Evolutionary conservation across 371 early-diverging fungal species (phyloP).

Genomic region (Mucor indicus): DNA sequence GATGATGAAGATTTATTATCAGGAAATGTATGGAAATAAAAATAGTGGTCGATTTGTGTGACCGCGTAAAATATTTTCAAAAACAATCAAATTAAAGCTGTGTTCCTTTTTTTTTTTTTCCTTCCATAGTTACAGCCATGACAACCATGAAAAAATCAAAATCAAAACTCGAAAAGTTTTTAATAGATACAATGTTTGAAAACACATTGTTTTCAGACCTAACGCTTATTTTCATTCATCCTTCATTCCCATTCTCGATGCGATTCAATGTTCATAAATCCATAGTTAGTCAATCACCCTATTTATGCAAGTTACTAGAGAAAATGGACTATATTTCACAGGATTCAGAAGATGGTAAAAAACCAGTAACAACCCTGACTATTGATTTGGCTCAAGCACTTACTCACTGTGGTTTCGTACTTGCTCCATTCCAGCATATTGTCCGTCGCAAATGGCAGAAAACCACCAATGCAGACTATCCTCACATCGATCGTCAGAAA

Average conservation of each 20-base stretch:
- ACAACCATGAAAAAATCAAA: constrained; percentile 36
- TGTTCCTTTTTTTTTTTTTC: too few relatives aligned
- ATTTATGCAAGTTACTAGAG: constrained; percentile 23
- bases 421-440: constrained; percentile 46
- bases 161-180: constrained; percentile 55
- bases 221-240: constrained; percentile 32
- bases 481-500: constrained; percentile 2
- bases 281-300: constrained; percentile 41
- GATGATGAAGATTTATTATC: constrained; percentile 10
- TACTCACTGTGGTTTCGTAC: constrained; percentile 28
- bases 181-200: constrained; percentile 39
- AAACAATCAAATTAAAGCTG: too few relatives aligned
- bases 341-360: background rate
- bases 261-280: constrained; percentile 43
- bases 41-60: too few relatives aligned
- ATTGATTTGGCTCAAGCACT: constrained; percentile 35
- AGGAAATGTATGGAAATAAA: constrained; percentile 17
- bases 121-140: background rate
- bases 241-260: constrained; percentile 39
- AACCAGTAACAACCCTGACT: constrained; percentile 13
- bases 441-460: constrained; percentile 43
- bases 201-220: constrained; percentile 37
- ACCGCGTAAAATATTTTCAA: too few relatives aligned
- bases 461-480: background rate
- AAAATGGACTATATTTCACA: constrained; percentile 10